Percentiles rank a stretch among this genome's conserved stretches.
Evolutionary conservation across 176 grass and related monocot genomes (phyloP).

Genomic region (Cymbopogon citratus): DNA sequence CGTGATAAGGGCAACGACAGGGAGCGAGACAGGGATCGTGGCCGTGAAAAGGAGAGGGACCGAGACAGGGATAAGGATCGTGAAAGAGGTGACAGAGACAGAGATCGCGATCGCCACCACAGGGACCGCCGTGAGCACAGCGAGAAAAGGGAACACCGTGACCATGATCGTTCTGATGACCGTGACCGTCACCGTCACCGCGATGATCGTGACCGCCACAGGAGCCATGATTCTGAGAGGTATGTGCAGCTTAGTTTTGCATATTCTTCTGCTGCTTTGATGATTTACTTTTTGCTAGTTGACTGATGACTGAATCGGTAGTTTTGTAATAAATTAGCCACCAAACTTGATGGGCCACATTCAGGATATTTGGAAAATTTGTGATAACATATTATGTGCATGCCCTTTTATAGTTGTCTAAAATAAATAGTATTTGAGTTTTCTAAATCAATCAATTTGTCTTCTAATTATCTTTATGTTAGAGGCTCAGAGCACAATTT

Average conservation of each 20-base stretch:
- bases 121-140: conserved; percentile 76
- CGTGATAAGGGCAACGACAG: conserved; percentile 49
- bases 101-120: conserved; percentile 55
- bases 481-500: too few species aligned
- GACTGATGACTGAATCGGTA: not conserved
- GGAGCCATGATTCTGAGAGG: conserved; percentile 58
- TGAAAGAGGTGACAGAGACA: conserved; percentile 39
- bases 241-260: not conserved
- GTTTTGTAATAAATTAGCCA: not conserved
- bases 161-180: conserved; percentile 54
- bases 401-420: not conserved
- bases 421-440: not conserved
- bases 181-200: conserved; percentile 30
- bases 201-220: conserved; percentile 47
- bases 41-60: conserved; percentile 46
- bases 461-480: too few species aligned
- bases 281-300: not conserved
- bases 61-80: conserved; percentile 46
- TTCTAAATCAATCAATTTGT: not conserved
- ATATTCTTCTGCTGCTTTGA: not conserved
- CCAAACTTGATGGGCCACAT: not conserved
- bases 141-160: conserved; percentile 49
- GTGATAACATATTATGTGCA: not conserved
- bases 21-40: conserved; percentile 47
- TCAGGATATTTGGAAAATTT: not conserved